Base-by-base conservation (phyloP, 805 yeast genomes). In the Metschnikowia aberdeeniae region DNA sequence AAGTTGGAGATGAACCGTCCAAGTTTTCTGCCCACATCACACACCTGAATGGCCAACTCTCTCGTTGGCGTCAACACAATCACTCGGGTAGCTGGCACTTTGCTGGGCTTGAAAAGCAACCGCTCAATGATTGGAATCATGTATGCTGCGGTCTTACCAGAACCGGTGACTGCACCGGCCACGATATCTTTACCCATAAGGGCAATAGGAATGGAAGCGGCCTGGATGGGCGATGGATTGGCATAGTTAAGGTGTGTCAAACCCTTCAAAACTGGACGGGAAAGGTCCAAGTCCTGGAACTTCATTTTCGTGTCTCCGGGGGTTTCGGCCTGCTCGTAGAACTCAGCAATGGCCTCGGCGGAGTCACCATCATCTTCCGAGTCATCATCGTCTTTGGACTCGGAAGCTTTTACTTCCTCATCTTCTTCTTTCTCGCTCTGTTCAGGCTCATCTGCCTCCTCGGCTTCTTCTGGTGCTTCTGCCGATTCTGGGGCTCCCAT, bases 91-190 rank as follows among this genome's bases (percentile, higher is more conserved):
- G 95, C 78, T 0, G 97, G 84, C 5, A 86, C 69, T 58, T 86
- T 86, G 43, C 87, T 76, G 10, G 98, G 97, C 57, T 93, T 87
- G 68, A 84, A 92, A 27, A 93, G 68, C 30, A 93, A 73, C 68
- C 99, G 82, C 68, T 93, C 99, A 49, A 93, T 80, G 36, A 90
- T 88, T 11, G 99, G 99, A 44, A 93, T 86, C 84, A 93, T 83
- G 63, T 89, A 93, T 1, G 99, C 99, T 2, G 97, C 99, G 20
- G 99, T 93, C 65, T 93, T 93, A 78, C 99, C 99, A 17, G 98
- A 92, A 72, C 99, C 99, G 4, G 99, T 93, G 20, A 88, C 96
- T 30, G 99, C 99, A 73, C 98, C 98, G 13, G 98, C 99, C 58
- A 93, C 97, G 42, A 93, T 81, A 67, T 93, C 99, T 61, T 88